These are phyloP conservation scores for Thelonectria discophora DNA, from an alignment of 2,329 filamentous ascomycete genomes.

Conservation along the genomic window DNA sequence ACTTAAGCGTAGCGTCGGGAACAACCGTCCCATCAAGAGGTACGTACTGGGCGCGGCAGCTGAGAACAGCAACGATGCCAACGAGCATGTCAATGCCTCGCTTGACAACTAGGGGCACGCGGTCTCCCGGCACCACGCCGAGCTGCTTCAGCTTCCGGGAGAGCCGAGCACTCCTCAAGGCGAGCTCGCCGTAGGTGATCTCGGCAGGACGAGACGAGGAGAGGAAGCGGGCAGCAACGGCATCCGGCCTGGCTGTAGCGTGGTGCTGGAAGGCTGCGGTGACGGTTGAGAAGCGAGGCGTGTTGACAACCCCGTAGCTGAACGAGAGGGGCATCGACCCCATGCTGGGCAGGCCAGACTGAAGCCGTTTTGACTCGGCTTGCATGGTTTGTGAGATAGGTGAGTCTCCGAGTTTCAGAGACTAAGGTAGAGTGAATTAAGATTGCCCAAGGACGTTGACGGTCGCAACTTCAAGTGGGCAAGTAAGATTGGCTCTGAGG, in stretches of 20 bases:
- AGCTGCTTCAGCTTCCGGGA: slow-evolving; percentile 49
- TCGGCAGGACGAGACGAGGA: slow-evolving; percentile 41
- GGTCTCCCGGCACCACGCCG: slow-evolving; percentile 56
- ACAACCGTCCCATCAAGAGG: slow-evolving; percentile 66
- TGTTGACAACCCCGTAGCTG: slow-evolving; percentile 30
- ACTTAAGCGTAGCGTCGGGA: slow-evolving; percentile 56
- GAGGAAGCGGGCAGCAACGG: slow-evolving; percentile 50
- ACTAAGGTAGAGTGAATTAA: background rate
- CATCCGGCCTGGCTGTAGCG: slow-evolving; percentile 48
- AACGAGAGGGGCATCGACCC: slow-evolving; percentile 33
- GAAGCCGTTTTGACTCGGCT: slow-evolving; percentile 6
- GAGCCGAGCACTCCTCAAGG: slow-evolving; percentile 46
- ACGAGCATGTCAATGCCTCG: slow-evolving; percentile 65
- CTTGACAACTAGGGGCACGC: slow-evolving; percentile 63
- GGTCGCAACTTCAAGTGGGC: background rate
- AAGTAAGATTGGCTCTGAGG: background rate
- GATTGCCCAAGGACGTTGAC: background rate
- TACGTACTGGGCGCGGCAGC: slow-evolving; percentile 66
- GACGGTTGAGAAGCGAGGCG: slow-evolving; percentile 43
- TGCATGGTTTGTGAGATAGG: slow-evolving; percentile 26
- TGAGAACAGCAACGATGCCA: slow-evolving; percentile 63
- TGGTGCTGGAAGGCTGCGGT: slow-evolving; percentile 50
- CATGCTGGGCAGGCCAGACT: slow-evolving; percentile 12
- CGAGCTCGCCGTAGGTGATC: slow-evolving; percentile 58
- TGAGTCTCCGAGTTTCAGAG: slow-evolving; percentile 5